Evolutionary conservation across 176 grass and related monocot species (phyloP), one percentile per base, ranked within the genome.

Genomic region (Oryza punctata): DNA sequence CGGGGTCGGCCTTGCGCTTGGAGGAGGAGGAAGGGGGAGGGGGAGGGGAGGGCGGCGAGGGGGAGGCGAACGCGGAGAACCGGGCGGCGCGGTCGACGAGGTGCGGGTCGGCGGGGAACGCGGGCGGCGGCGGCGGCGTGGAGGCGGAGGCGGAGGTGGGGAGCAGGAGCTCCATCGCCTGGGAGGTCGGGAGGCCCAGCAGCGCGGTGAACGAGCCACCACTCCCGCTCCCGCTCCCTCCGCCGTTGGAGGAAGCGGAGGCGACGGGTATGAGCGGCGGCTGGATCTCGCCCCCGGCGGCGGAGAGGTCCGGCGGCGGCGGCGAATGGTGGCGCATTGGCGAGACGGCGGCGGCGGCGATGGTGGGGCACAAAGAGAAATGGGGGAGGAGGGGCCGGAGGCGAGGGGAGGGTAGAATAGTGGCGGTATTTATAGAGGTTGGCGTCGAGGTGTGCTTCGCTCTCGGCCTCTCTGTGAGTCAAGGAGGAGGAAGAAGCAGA

Each of bases 151-250:
- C 3, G 71, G n/a, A 40, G 1, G 40, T 41, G 40, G 84, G 80
- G 18, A 88, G 83, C 0, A 91, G 88, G 45, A 87, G 87, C 75
- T 87, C 86, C 30, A 82, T 67, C 21, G 90, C 84, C 84, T 89
- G 75, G 13, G 76, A 90, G 41, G 78, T 84, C 11, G 82, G 91
- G 38, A 86, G 87, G 2, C 82, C 89, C 44, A 88, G 86, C 29
- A 91, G 92, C 38, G 81, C 87, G 32, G 94, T 97, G 88, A 89
- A 97, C 11, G 90, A 86, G 46, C 90, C 78, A n/a, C n/a, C n/a
- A n/a, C n/a, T n/a, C 2, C 76, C 76, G 27, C 80, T 18, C 52
- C 45, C 10, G 33, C 33, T 49, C 11, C 43, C 47, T 4, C 47
- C 47, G 18, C 30, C 10, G n/a, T 29, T 4, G 59, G 40, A 1